Evolutionary conservation across 768 basidiomycete genomes (phyloP), one percentile per base, ranked within the genome.

Genomic region (Leucosporidium scottii): DNA sequence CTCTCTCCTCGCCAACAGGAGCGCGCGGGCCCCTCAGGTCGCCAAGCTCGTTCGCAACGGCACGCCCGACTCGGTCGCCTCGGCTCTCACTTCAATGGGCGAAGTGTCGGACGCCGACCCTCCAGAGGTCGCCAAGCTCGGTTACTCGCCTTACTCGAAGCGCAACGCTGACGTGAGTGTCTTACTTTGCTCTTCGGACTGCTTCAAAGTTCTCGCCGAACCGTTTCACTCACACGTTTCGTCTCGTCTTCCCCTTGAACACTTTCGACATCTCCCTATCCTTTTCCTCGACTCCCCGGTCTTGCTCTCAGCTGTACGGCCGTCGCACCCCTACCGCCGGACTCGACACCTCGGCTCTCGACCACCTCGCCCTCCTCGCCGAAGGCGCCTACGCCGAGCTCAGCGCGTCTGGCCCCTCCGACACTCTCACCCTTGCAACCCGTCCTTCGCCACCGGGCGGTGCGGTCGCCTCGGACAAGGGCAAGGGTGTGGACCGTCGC

Each of bases 361-460:
- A 18, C 13, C 34, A 49, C 12, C 55, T 64, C 62, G 34, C 67
- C 65, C 3, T 47, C 54, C 9, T 66, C 61, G 64, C 61, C 36
- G 18, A 53, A 48, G 12, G 31, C 51, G 23, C 49, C 62, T 18
- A 59, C 57, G 59, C 66, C 30, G 67, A 64, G 1, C 64, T 72
- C 31, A 61, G 63, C 66, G 70, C 65, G 47, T 57, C 68, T 23
- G 61, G 60, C 13, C 71, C 64, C 23, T 63, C 44, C 30, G 31
- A 15, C 54, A 60, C 54, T 18, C 9, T 59, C 15, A 31, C 12
- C 25, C 12, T 58, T 23, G 12, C 59, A 8, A 27, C 50, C 39
- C 6, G 39, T 20, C 17, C 63, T 34, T 25, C 50, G 12, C 23
- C 57, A 31, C n/a, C 59, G 28, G 7, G 6, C 23, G 44, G 21